Base-by-base conservation (phyloP, 2,329 filamentous ascomycete genomes). In the Hypoxylon sp. region DNA sequence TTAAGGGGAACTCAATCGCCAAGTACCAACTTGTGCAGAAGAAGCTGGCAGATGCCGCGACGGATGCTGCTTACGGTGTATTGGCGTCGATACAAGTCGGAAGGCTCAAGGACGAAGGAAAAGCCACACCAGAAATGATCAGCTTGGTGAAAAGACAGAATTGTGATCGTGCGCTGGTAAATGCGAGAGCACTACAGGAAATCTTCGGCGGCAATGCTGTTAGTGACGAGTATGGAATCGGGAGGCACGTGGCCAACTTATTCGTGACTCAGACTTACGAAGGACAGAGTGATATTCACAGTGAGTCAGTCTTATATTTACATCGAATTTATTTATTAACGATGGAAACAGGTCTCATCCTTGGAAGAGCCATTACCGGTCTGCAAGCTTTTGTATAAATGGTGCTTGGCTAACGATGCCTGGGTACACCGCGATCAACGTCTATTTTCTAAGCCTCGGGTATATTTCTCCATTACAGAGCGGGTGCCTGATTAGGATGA, bases 211-310 rank as follows among this genome's bases (percentile, higher is more conserved):
- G 94, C 20, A 99, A 99, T 68, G 94, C 94, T n/a, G 91, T 94
- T 38, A 96, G 91, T 67, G 94, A 99, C 65, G 94, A 99, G 75
- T 99, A 97, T 68, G 86, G 86, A 56, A 97, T 99, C 67, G 94
- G 91, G 11, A 84, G 94, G 59, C 94, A 97, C 75, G 94, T 97
- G 51, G 88, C 93, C 48, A 99, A 99, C 71, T 73, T 99, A 59
- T 99, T 95, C 72, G 94, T 99, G 43, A 95, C 93, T 45, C 93
- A 97, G 76, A 97, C 93, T 1, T 99, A 99, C 64, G 94, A 99
- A 75, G 94, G 94, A 15, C 94, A 97, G 75, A 97, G 92, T 68
- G 94, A 97, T 73, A 97, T 97, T 69, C 94, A 97, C 72, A 84
- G 91, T 93, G 75, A 81, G 89, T 83, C 46, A 21, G 23, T 5